phyloP scores from a whole-genome alignment of 805 yeast species.

The Alloascoidea hylecoeti region DNA sequence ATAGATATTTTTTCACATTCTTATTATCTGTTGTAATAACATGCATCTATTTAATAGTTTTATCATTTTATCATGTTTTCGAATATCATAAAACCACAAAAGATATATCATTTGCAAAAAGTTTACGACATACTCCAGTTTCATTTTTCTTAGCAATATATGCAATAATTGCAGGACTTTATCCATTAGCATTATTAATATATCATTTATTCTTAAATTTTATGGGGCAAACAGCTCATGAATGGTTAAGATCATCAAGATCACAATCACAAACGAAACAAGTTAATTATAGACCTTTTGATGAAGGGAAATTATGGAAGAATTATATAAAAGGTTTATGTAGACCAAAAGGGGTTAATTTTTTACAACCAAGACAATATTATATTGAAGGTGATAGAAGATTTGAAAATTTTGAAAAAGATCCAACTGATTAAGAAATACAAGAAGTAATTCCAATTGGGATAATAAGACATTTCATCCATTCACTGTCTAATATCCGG shows the following conservation, averaged over 20 bases:
- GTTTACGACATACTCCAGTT: conserved; percentile 19
- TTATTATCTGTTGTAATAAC: conserved; percentile 22
- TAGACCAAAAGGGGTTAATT: conserved; percentile 24
- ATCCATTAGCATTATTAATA: conserved; percentile 38
- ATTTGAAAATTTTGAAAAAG: conserved; percentile 14
- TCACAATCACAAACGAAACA: too few relatives aligned
- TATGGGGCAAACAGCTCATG: conserved; percentile 59
- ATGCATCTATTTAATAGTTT: conserved; percentile 14
- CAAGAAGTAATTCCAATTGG: too few relatives aligned
- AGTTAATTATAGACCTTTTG: conserved; percentile 23
- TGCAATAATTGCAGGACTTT: conserved; percentile 28
- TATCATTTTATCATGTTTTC: conserved; percentile 20
- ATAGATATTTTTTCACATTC: conserved; percentile 19
- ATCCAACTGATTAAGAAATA: not conserved
- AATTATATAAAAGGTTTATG: conserved; percentile 20
- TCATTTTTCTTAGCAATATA: conserved; percentile 40
- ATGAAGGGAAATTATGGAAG: conserved; percentile 14
- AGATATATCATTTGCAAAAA: conserved; percentile 13
- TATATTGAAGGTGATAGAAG: conserved; percentile 24
- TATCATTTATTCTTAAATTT: conserved; percentile 42
- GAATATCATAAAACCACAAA: conserved; percentile 7
- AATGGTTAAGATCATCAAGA: conserved; percentile 30
- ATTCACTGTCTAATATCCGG: too few relatives aligned
- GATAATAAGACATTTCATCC: too few relatives aligned
- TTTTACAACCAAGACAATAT: conserved; percentile 17